Evolutionary conservation across 2,329 filamentous ascomycete genomes (phyloP).

Genomic region (Zalaria sp.): DNA sequence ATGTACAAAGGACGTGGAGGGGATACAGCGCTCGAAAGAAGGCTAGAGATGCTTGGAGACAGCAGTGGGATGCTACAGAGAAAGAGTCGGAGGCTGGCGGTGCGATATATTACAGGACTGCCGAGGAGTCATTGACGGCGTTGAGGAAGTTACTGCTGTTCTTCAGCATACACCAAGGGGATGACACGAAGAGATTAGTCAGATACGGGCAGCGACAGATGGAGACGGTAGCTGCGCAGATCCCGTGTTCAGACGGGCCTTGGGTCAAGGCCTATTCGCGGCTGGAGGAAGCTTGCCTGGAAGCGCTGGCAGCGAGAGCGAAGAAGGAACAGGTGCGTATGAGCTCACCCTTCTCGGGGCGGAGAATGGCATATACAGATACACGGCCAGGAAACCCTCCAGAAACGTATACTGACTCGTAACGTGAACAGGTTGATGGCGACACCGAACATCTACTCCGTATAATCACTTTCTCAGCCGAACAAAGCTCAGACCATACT

Average conservation of each 20-base stretch:
- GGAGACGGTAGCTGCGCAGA: conserved; percentile 11
- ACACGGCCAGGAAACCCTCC: too few species aligned
- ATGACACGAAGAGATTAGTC: conserved; percentile 25
- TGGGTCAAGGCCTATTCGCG: conserved; percentile 29
- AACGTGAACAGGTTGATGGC: too few species aligned
- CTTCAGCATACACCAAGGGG: conserved; percentile 19
- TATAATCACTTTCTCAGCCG: too few species aligned
- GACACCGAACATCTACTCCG: too few species aligned
- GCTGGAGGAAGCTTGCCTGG: conserved; percentile 24
- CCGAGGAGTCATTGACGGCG: conserved; percentile 24
- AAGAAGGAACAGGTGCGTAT: conserved; percentile 7
- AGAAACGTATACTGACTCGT: too few species aligned
- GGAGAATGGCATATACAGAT: too few species aligned
- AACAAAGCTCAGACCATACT: neutral
- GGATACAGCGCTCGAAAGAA: conserved; percentile 51
- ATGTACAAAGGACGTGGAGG: conserved; percentile 71
- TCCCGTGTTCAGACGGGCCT: conserved; percentile 13
- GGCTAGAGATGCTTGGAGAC: conserved; percentile 44
- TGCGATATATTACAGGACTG: conserved; percentile 19
- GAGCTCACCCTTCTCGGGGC: neutral
- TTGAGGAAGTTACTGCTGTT: conserved; percentile 30
- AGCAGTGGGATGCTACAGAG: conserved; percentile 45
- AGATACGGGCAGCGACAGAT: conserved; percentile 26
- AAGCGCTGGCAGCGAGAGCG: conserved; percentile 10
- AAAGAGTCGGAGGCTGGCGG: conserved; percentile 13